A percentile compares a stretch with the other conserved stretches of the same genome.
These are phyloP conservation scores for Beauveria asiatica DNA, from an alignment of 2,329 filamentous ascomycete species.

Conservation along the genomic window DNA sequence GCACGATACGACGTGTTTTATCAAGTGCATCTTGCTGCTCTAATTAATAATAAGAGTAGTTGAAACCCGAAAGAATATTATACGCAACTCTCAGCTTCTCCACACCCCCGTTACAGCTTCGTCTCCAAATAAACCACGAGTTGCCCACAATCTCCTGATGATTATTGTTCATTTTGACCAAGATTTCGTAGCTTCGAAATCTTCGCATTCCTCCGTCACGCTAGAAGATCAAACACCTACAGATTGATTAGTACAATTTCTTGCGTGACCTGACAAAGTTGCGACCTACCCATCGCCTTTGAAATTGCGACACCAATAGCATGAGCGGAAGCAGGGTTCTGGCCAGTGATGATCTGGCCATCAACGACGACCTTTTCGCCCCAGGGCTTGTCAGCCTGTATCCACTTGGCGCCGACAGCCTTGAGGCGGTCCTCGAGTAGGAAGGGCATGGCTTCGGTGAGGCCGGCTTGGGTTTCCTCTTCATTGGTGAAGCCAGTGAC, in stretches of 20 bases:
- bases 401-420: conserved; percentile 44
- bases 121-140: too few relatives aligned
- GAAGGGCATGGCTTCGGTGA: conserved; percentile 48
- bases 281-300: conserved; percentile 31
- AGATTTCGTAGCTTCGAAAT: too few relatives aligned
- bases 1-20: too few relatives aligned
- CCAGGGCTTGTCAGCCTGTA: conserved; percentile 45
- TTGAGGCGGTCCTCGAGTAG: conserved; percentile 48
- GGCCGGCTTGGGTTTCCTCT: conserved; percentile 39
- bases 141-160: too few relatives aligned
- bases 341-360: conserved; percentile 46
- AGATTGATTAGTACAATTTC: not conserved
- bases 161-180: too few relatives aligned
- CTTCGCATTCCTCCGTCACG: too few relatives aligned
- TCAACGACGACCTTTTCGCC: conserved; percentile 41
- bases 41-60: too few relatives aligned
- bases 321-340: conserved; percentile 47
- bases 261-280: not conserved
- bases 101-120: too few relatives aligned
- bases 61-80: too few relatives aligned
- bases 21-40: too few relatives aligned
- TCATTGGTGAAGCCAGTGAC: conserved; percentile 58
- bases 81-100: too few relatives aligned
- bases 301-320: conserved; percentile 43
- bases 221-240: not conserved